A percentile compares a stretch with the other conserved stretches of the same genome.
These are phyloP conservation scores for Globisporangium abappressorium DNA, from an alignment of 352 stramenopile genomes.

Conservation along the genomic window DNA sequence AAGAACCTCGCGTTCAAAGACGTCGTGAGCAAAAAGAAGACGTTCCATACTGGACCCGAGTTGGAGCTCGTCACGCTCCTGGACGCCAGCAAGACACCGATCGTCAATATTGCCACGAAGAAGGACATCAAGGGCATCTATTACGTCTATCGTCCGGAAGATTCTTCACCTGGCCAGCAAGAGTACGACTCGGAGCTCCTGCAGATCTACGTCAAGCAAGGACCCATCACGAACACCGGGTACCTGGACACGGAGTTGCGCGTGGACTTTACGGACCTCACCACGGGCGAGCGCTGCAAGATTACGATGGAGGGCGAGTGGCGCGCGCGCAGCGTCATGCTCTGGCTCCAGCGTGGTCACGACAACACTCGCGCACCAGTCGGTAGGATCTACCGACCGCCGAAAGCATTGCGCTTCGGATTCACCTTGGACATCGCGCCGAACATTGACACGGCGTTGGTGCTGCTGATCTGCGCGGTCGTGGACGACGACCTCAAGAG, in stretches of 20 bases:
- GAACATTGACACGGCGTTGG: background rate
- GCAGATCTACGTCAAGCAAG: no score
- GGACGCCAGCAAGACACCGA: no score
- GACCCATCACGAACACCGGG: no score
- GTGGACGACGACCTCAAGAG: background rate
- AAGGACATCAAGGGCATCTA: no score
- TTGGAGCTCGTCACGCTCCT: no score
- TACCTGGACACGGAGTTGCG: constrained; percentile 11
- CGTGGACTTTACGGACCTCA: constrained; percentile 12
- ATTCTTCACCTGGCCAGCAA: no score
- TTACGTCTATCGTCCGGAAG: no score
- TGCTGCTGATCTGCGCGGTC: constrained; percentile 1
- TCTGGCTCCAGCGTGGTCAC: constrained; percentile 8
- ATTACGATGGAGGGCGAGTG: constrained; percentile 9
- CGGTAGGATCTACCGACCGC: background rate
- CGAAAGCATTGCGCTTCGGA: background rate
- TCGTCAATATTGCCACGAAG: no score
- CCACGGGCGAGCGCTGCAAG: constrained; percentile 9
- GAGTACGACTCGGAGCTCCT: no score
- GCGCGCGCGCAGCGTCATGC: constrained; percentile 1
- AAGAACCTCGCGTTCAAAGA: constrained; percentile 12
- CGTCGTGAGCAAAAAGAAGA: background rate
- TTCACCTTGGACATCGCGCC: constrained; percentile 6
- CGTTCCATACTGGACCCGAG: background rate
- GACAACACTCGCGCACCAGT: background rate